These are phyloP conservation scores for Coemansia sp. DNA, from an alignment of 192 early-diverging fungal species.

Conservation along the genomic window DNA sequence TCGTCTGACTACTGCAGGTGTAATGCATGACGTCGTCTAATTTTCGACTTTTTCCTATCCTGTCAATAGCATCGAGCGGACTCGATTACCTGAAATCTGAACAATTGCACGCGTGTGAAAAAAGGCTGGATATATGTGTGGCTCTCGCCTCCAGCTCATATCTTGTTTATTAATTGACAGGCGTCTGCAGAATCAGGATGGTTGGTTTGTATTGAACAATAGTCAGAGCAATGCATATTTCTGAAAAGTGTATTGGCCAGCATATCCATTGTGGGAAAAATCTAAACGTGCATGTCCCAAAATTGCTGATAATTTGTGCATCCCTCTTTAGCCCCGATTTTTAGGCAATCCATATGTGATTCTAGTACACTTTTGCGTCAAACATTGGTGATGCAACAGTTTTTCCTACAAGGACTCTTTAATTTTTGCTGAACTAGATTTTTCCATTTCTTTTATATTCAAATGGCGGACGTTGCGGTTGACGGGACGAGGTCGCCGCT, in stretches of 20 bases:
- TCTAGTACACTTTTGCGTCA: too few species aligned
- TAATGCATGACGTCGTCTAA: neutral
- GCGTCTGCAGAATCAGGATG: neutral
- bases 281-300: neutral
- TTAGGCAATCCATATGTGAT: neutral
- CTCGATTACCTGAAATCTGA: neutral
- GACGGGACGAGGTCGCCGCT: conserved; percentile 15
- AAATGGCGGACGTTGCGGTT: conserved; percentile 4
- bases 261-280: neutral
- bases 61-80: neutral
- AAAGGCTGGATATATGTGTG: neutral
- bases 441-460: neutral
- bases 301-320: neutral
- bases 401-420: too few species aligned
- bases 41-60: neutral
- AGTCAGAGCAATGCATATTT: neutral
- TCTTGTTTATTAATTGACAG: neutral
- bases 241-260: neutral
- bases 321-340: neutral
- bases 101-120: neutral
- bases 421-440: too few species aligned
- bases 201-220: neutral
- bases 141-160: neutral
- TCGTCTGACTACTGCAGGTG: neutral
- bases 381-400: too few species aligned